phyloP scores from a whole-genome alignment of 2,329 filamentous ascomycete species.

The Colletotrichum navitas region DNA sequence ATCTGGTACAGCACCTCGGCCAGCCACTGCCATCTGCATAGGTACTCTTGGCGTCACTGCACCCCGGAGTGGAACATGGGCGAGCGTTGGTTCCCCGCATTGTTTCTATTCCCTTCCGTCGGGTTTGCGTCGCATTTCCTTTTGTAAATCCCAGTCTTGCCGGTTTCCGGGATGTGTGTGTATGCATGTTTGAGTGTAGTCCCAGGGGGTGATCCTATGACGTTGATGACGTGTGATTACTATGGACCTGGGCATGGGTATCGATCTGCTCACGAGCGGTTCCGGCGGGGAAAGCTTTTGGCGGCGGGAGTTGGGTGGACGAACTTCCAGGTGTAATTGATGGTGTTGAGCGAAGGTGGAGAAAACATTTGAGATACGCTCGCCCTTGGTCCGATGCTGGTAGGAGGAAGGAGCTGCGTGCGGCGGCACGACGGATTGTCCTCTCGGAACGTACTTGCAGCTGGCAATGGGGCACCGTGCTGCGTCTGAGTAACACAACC shows the following conservation, averaged over 20 bases:
- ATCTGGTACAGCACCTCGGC: neutral
- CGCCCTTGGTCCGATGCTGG: neutral
- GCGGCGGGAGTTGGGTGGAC: neutral
- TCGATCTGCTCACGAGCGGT: neutral
- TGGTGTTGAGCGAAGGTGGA: neutral
- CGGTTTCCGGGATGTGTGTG: neutral
- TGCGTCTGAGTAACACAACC: too few species aligned
- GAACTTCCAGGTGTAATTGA: neutral
- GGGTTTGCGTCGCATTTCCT: neutral
- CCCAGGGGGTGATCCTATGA: neutral
- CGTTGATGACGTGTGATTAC: neutral
- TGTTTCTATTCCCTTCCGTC: neutral
- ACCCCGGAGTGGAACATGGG: neutral
- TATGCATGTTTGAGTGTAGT: neutral
- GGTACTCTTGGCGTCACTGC: neutral
- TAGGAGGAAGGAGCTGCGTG: neutral
- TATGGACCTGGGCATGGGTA: neutral
- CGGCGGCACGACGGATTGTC: neutral
- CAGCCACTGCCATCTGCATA: conserved; percentile 1
- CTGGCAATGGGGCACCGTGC: neutral
- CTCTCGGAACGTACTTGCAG: neutral
- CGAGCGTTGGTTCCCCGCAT: neutral
- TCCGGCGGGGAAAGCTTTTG: neutral
- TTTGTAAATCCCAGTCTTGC: neutral
- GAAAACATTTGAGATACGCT: neutral